phyloP scores from a whole-genome alignment of 805 yeast genomes.

The Myxozyma geophila region DNA sequence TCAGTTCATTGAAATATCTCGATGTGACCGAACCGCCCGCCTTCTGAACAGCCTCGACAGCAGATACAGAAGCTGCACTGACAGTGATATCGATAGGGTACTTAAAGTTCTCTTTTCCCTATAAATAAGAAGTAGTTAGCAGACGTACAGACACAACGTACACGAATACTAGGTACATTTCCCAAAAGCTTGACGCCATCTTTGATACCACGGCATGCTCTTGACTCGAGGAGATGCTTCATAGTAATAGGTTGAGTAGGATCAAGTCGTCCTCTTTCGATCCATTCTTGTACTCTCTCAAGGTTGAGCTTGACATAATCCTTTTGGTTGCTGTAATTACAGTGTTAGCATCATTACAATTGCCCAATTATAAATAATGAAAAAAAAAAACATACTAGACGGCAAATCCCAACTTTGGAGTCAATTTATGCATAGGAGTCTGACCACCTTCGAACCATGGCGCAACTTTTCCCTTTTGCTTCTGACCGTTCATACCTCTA shows the following conservation, averaged over 20 bases:
- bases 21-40: slow-evolving; percentile 78
- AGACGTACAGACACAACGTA: slow-evolving; percentile 39
- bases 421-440: slow-evolving; percentile 81
- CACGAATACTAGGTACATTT: slow-evolving; percentile 47
- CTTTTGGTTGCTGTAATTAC: slow-evolving; percentile 12
- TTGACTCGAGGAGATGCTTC: slow-evolving; percentile 73
- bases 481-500: slow-evolving; percentile 98
- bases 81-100: slow-evolving; percentile 78
- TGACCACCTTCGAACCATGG: slow-evolving; percentile 99
- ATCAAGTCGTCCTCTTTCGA: slow-evolving; percentile 67
- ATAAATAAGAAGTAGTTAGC: neutral
- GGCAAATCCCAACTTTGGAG: slow-evolving; percentile 88
- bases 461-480: slow-evolving; percentile 89
- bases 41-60: slow-evolving; percentile 71
- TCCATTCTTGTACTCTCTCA: slow-evolving; percentile 69
- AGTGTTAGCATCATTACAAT: neutral
- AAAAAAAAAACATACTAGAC: slow-evolving; percentile 20
- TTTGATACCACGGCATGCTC: slow-evolving; percentile 70
- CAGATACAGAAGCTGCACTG: slow-evolving; percentile 73
- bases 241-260: slow-evolving; percentile 62
- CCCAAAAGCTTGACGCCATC: slow-evolving; percentile 86
- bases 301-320: slow-evolving; percentile 57
- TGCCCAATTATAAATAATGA: neutral
- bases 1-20: slow-evolving; percentile 66
- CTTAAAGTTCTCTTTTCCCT: slow-evolving; percentile 50